A percentile compares a stretch with the other conserved stretches of the same genome.
Evolutionary conservation across 2,329 filamentous ascomycete species (phyloP).

Genomic region (Grosmannia huntii): DNA sequence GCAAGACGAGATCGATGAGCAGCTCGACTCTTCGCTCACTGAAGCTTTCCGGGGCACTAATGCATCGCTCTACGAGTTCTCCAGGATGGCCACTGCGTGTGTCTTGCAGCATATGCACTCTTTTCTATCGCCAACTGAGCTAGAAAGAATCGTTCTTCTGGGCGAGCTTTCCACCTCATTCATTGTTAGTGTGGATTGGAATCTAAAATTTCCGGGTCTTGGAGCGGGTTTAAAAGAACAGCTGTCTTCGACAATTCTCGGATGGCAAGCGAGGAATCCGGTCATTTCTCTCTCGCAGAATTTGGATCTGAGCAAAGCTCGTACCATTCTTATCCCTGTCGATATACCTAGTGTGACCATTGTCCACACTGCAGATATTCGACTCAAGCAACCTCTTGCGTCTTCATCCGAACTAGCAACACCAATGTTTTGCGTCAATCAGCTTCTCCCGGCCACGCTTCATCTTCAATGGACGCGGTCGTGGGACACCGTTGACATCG

Average conservation of each 20-base stretch:
- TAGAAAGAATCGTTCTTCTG: slow-evolving; percentile 44
- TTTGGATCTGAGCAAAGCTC: slow-evolving; percentile 26
- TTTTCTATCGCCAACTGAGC: slow-evolving; percentile 33
- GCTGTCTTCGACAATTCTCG: slow-evolving; percentile 22
- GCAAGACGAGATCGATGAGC: slow-evolving; percentile 54
- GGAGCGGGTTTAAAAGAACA: slow-evolving; percentile 14
- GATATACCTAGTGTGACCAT: slow-evolving; percentile 75
- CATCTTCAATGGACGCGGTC: slow-evolving; percentile 48
- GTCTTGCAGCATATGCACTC: slow-evolving; percentile 31
- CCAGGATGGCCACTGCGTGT: slow-evolving; percentile 15
- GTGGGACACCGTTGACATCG: slow-evolving; percentile 40
- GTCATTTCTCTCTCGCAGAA: slow-evolving; percentile 18
- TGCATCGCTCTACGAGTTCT: slow-evolving; percentile 9
- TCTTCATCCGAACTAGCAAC: slow-evolving; percentile 15
- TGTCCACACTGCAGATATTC: slow-evolving; percentile 65
- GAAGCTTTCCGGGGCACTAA: slow-evolving; percentile 20
- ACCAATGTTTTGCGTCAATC: slow-evolving; percentile 44
- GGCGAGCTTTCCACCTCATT: slow-evolving; percentile 36
- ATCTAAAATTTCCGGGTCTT: slow-evolving; percentile 35
- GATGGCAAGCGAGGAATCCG: slow-evolving; percentile 24
- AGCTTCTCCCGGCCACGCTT: slow-evolving; percentile 51
- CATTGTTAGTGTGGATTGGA: slow-evolving; percentile 34
- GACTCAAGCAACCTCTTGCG: slow-evolving; percentile 24
- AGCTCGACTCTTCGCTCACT: slow-evolving; percentile 32
- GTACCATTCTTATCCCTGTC: slow-evolving; percentile 74